Base-by-base conservation (phyloP, 1,139 yeast genomes). In the Debaryomyces robertsiae region DNA sequence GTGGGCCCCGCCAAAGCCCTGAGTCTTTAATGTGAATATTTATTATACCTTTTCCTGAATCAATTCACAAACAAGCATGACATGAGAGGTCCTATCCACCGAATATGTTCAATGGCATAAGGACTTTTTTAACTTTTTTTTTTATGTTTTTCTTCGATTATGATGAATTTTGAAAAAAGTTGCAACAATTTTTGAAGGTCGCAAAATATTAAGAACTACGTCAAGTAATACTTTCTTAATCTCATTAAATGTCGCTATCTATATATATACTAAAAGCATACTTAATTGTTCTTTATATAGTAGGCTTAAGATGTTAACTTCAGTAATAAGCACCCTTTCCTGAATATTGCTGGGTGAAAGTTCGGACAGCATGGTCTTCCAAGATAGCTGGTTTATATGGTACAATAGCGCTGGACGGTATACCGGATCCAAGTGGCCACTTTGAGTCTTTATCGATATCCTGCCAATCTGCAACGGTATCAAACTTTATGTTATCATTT, bases 371-470 rank as follows among this genome's bases (percentile, higher is more conserved):
- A 11, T 22, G 35, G 9, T 14, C 14, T 13, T 16, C 10, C 10
- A 32, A 16, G 27, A 24, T 34, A 22, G 34, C 30, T 13, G 56
- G 54, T 2, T 44, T 35, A 27, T 39, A 54, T 5, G 54, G 45
- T 23, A 40, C 40, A 4, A 54, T 45, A 6, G 42, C 46, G 19
- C 50, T 48, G 3, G 63, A 56, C 1, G 78, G 78, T 6, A 73
- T 67, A 36, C 60, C 59, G 6, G 62, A 55, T 0, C 77, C 77
- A 36, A 69, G 47, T 0, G 79, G 79, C 78, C 78, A 73, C 47
- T 68, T 70, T 6, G 70, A 60, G 43, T 72, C 77, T 27, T 58
- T 55, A 19, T 57, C 57, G 2, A 69, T 60, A 34, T 66, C 74
- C 36, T 57, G 60, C 68, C 73, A 71, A 40, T 61, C 60, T 1